Percentiles rank a stretch among this genome's conserved stretches.
Conservation (phyloP, 495 filamentous ascomycete genomes). For the Poronia punctata region DNA sequence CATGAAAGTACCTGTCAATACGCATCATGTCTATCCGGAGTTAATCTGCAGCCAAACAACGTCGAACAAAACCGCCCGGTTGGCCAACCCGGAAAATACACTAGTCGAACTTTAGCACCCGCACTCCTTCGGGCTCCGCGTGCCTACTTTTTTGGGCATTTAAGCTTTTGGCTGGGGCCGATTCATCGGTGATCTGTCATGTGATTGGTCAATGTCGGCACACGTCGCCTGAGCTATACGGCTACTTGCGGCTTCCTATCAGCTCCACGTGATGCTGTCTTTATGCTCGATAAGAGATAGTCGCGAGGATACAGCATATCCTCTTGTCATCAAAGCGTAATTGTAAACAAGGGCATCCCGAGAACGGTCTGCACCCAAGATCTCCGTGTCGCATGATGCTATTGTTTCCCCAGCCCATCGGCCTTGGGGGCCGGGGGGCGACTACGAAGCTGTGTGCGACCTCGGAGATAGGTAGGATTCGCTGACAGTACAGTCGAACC, state of each 20-base stretch:
- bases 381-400: constrained; percentile 10
- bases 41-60: neutral
- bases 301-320: constrained; percentile 17
- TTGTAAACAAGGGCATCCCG: constrained; percentile 16
- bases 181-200: constrained; percentile 6
- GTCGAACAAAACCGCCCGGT: neutral
- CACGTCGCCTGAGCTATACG: constrained; percentile 13
- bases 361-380: constrained; percentile 13
- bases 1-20: too few relatives aligned
- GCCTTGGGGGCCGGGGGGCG: constrained; percentile 6
- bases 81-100: neutral
- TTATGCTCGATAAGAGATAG: constrained; percentile 19
- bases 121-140: neutral
- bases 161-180: constrained; percentile 10
- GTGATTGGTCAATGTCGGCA: constrained; percentile 24
- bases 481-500: constrained; percentile 7
- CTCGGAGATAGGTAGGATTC: constrained; percentile 24
- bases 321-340: constrained; percentile 23
- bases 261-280: constrained; percentile 21
- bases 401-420: constrained; percentile 13
- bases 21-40: constrained; percentile 4
- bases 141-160: constrained; percentile 9
- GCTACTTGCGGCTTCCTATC: constrained; percentile 22
- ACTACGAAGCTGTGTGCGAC: constrained; percentile 18
- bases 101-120: constrained; percentile 1